Evolutionary conservation across 164 flowering plant species (phyloP).

Genomic region (Taxillus chinensis): DNA sequence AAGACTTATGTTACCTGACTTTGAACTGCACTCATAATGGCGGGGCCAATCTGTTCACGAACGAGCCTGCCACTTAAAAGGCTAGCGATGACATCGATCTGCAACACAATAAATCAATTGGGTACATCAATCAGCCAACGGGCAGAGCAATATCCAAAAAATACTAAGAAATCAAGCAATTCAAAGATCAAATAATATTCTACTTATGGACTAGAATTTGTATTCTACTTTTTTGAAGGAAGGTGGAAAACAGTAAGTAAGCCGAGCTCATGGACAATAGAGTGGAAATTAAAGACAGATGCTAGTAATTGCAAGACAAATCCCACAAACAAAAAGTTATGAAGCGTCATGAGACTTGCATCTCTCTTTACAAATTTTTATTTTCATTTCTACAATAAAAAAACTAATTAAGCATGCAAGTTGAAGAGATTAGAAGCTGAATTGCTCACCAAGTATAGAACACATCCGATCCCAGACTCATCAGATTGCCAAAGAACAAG

Average conservation of each 20-base stretch:
- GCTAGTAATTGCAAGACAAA: too few relatives aligned
- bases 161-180: too few relatives aligned
- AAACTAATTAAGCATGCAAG: background rate
- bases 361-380: background rate
- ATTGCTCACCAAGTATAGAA: slow-evolving; percentile 58
- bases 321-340: too few relatives aligned
- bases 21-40: slow-evolving; percentile 89
- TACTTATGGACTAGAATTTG: too few relatives aligned
- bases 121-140: too few relatives aligned
- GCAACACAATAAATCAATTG: background rate
- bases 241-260: too few relatives aligned
- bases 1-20: slow-evolving; percentile 57
- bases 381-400: background rate
- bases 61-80: slow-evolving; percentile 88
- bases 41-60: slow-evolving; percentile 83
- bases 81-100: slow-evolving; percentile 85
- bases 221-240: too few relatives aligned
- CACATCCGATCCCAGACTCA: slow-evolving; percentile 61
- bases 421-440: background rate
- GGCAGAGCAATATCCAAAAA: too few relatives aligned
- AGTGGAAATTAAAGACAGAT: too few relatives aligned
- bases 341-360: too few relatives aligned
- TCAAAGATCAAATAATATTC: too few relatives aligned
- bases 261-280: too few relatives aligned
- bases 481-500: slow-evolving; percentile 69